Percentiles rank a stretch among this genome's conserved stretches.
Evolutionary conservation across 208 protist genomes (phyloP).

Genomic region (Wallacemonas sp.): DNA sequence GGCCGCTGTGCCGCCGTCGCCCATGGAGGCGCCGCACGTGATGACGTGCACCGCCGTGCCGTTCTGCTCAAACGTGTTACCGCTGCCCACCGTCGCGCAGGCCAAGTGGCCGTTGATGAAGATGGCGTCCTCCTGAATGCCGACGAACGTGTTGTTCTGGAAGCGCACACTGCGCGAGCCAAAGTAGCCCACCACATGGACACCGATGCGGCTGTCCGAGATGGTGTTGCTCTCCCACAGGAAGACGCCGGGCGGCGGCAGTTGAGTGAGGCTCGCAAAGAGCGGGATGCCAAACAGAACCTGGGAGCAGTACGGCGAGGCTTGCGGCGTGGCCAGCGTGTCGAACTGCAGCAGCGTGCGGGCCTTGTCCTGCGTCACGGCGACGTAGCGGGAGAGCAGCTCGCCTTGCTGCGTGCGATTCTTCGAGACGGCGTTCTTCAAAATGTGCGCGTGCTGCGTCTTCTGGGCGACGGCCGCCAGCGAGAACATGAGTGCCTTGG

Average conservation of each 20-base stretch:
- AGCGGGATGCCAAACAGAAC: conserved; percentile 57
- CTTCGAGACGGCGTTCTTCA: conserved; percentile 60
- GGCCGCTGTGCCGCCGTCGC: too few relatives aligned
- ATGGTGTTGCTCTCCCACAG: conserved; percentile 74
- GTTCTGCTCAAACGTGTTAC: conserved; percentile 75
- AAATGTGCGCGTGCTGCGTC: conserved; percentile 51
- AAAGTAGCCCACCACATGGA: conserved; percentile 61
- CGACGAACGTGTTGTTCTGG: conserved; percentile 56
- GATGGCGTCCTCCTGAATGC: conserved; percentile 52
- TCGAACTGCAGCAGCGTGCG: conserved; percentile 75
- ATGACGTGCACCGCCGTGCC: conserved; percentile 38
- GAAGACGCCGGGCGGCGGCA: conserved; percentile 56
- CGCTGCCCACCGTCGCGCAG: conserved; percentile 56
- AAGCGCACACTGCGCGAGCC: conserved; percentile 47
- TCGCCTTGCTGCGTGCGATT: conserved; percentile 52
- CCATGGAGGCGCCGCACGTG: too few relatives aligned
- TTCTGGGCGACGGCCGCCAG: conserved; percentile 34
- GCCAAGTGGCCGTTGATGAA: conserved; percentile 72
- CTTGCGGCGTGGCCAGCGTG: conserved; percentile 41
- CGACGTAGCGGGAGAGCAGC: conserved; percentile 74
- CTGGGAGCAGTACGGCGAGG: conserved; percentile 61
- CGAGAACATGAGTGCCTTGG: conserved; percentile 35
- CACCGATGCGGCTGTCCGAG: conserved; percentile 38
- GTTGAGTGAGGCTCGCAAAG: conserved; percentile 56
- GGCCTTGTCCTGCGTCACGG: conserved; percentile 34